phyloP scores from a whole-genome alignment of 305 asterid species.

The Fraxinus floribunda region DNA sequence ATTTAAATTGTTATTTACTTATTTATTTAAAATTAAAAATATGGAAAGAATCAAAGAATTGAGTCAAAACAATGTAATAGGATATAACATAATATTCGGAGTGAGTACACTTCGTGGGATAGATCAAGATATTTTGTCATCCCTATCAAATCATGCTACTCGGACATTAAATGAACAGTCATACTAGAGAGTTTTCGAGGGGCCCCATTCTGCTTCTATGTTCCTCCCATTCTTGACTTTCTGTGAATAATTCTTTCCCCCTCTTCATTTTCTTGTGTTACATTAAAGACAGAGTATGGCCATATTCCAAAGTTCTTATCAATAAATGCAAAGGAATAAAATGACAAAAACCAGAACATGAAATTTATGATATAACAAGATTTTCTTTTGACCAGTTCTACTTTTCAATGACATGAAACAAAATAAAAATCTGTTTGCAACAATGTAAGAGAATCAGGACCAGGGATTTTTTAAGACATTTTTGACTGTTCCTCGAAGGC shows the following conservation, averaged over 20 bases:
- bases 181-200: background rate
- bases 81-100: background rate
- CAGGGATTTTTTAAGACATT: background rate
- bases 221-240: background rate
- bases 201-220: background rate
- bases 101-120: background rate
- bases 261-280: background rate
- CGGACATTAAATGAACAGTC: background rate
- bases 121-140: background rate
- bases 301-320: background rate
- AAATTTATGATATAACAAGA: background rate
- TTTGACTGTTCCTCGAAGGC: background rate
- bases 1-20: background rate
- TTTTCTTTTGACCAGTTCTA: background rate
- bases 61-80: background rate
- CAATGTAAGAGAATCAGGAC: background rate
- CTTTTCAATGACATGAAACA: background rate
- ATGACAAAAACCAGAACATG: slow-evolving; percentile 2
- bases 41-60: background rate
- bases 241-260: background rate
- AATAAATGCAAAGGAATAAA: slow-evolving; percentile 5
- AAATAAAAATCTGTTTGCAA: background rate
- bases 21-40: background rate
- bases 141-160: background rate
- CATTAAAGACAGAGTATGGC: background rate